Conservation (phyloP, 768 basidiomycete species). For the Termitomyces eurrhizus region DNA sequence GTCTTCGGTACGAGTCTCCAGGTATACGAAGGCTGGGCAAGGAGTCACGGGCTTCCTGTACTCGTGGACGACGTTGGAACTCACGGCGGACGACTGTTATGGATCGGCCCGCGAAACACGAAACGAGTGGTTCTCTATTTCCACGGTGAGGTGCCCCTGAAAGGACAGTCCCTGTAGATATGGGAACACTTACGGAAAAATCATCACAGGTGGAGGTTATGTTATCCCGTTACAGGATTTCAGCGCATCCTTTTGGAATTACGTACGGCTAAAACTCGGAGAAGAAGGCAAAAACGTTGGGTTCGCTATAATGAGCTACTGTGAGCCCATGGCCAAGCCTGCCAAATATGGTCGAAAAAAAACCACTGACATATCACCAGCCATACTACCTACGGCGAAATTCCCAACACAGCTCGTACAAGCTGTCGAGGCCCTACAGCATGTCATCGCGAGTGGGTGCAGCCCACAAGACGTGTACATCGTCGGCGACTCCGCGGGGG, state of each 20-base stretch:
- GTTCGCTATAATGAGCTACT: constrained; percentile 22
- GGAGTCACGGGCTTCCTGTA: constrained; percentile 15
- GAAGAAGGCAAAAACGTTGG: constrained; percentile 11
- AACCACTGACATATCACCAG: constrained; percentile 3
- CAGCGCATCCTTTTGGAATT: constrained; percentile 21
- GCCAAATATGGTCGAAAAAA: not conserved
- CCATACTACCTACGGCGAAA: constrained; percentile 21
- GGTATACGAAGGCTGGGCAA: constrained; percentile 22
- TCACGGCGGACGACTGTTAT: constrained; percentile 24
- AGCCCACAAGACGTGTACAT: constrained; percentile 22
- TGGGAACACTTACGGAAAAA: not conserved
- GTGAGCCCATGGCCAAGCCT: constrained; percentile 6
- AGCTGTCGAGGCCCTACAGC: constrained; percentile 20
- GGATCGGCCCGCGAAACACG: constrained; percentile 27
- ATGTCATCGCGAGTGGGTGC: constrained; percentile 22
- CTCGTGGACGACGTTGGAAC: constrained; percentile 25
- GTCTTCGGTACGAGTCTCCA: constrained; percentile 16
- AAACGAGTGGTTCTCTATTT: constrained; percentile 28
- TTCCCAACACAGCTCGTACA: constrained; percentile 28
- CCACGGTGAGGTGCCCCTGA: constrained; percentile 22
- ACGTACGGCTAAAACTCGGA: constrained; percentile 14
- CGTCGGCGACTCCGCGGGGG: constrained; percentile 31
- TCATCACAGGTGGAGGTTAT: constrained; percentile 25
- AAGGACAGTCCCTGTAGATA: not conserved
- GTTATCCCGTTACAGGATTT: constrained; percentile 19